Percentiles rank a stretch among this genome's conserved stretches.
Evolutionary conservation across 2,329 filamentous ascomycete species (phyloP).

Genomic region (Ophiosphaerella korrae): DNA sequence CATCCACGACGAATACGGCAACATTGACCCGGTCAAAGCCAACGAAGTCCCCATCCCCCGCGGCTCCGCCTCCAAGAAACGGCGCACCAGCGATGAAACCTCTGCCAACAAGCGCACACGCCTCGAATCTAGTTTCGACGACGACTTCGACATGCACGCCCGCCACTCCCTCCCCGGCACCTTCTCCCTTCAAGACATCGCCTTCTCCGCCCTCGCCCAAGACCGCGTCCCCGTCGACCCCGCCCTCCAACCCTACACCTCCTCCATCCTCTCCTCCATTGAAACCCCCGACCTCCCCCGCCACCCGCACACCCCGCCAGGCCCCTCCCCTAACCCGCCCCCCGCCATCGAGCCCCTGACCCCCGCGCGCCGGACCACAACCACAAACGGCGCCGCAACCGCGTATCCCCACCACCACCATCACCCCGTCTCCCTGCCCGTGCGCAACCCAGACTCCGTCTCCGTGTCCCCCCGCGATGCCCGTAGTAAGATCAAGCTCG

Average conservation of each 20-base stretch:
- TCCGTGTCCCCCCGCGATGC: no score
- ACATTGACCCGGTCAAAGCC: conserved; percentile 67
- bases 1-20: conserved; percentile 68
- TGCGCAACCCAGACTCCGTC: neutral
- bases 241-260: conserved; percentile 30
- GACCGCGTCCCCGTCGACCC: conserved; percentile 35
- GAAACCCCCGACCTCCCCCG: conserved; percentile 14
- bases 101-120: conserved; percentile 33
- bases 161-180: conserved; percentile 31
- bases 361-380: conserved; percentile 24
- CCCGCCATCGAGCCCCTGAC: conserved; percentile 35
- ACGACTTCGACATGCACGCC: conserved; percentile 26
- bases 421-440: no score
- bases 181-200: conserved; percentile 31
- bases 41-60: conserved; percentile 65
- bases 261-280: conserved; percentile 40
- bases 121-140: conserved; percentile 32
- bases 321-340: no score
- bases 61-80: conserved; percentile 61
- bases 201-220: conserved; percentile 32
- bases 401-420: no score
- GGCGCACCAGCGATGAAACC: conserved; percentile 48
- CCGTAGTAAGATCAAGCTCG: no score
- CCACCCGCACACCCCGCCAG: no score
- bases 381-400: neutral